Evolutionary conservation across 129 eudicot genomes (phyloP), one percentile per base, ranked within the genome.

Genomic region (Mikania micrantha): DNA sequence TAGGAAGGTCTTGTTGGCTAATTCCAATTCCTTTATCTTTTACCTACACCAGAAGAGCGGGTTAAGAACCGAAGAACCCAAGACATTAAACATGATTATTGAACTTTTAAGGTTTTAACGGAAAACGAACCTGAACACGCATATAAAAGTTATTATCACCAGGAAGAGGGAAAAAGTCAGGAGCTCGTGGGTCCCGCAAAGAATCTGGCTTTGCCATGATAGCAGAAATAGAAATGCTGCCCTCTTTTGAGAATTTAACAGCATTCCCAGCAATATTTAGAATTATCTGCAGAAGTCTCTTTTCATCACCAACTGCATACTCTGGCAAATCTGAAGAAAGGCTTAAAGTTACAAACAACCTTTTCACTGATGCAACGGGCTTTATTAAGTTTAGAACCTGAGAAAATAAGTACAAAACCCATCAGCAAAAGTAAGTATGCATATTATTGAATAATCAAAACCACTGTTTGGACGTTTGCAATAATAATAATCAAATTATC

Each of bases 181-280:
- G 83, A 76, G 88, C 89, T 42, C 89, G 84, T 50, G 83, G 83
- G 78, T 91, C 96, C 69, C 85, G 80, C 48, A 85, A 49, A 44
- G 87, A 83, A 48, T 88, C 98, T 22, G 86, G 58, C 48, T 79
- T 88, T 60, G 89, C 95, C 71, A 84, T 78, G 66, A 65, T 44
- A 13, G 86, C 96, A 52, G 85, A 78, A 59, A 93, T 74, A 4
- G 84, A 76, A 48, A 93, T 58, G 73, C 82, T 76, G 47, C 98
- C 98, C 58, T 88, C 95, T 81, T 86, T 93, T 15, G 96, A 70
- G 77, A 93, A 93, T 56, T 93, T 93, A 20, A 89, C 92, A 75
- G 98, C 96, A 83, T 93, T 93, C 16, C 98, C 98, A 44, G 84
- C 85, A 63, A 88, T 77, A 83, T 93, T 93, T 68, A 93, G 60